Base-by-base conservation (phyloP, 257 asterid genomes). In the Nemophila menziesii region DNA sequence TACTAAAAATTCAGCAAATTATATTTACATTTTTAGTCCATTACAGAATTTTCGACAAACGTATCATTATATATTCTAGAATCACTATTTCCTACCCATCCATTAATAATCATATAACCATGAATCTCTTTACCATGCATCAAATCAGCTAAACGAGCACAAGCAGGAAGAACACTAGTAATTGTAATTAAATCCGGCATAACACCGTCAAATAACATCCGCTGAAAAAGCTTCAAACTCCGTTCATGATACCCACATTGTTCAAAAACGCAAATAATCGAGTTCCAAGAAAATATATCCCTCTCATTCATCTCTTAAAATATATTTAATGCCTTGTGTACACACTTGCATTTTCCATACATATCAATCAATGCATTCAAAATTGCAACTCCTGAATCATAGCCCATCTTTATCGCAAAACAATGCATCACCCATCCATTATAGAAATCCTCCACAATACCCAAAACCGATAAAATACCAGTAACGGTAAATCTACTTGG, bases 261-360 rank as follows among this genome's bases (percentile, higher is more conserved):
- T 19, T 73, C 71, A 46, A 66, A 69, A 46, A 84, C 77, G 2
- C 81, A 73, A 58, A 84, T 70, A 62, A 73, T 74, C 5, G 89
- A 74, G 0, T 87, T 80, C 89, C 93, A 80, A 22, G 93, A 63
- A 48, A 80, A 69, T 43, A 77, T 84, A 63, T 80, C 89, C 60
- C 58, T 77, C 19, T 49, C 48, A 53, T 23, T 41, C 59, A 80
- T 47, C 41, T 44, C 62, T 29, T 48, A 44, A 42, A 77, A 71
- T 47, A 80, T 79, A 39, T 45, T 56, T 38, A 62, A 67, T 16
- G 80, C 93, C 33, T 89, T 89, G 26, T 65, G 65, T 46, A 37
- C 48, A 45, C 48, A 48, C 66, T 60, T 71, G 38, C 93, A 77
- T 73, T 77, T 80, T 38, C 78, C 85, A 54, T 64, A 77, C 87